Evolutionary conservation across 2,329 filamentous ascomycete genomes (phyloP).

Genomic region (Colletotrichum euphorbiae): DNA sequence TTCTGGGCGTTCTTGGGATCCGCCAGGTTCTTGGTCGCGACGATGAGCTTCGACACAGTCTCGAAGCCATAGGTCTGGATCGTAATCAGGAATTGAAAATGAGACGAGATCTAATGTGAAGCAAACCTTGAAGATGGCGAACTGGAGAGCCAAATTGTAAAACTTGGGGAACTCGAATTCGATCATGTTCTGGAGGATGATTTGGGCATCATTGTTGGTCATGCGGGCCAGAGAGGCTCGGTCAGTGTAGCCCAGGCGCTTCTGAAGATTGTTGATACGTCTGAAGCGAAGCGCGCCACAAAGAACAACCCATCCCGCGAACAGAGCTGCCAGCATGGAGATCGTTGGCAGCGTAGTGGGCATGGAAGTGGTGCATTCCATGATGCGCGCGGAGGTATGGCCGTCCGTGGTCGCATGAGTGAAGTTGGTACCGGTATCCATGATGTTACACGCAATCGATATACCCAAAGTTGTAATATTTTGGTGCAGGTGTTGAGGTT

Average conservation of each 20-base stretch:
- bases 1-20: constrained; percentile 49
- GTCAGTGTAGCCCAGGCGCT: constrained; percentile 48
- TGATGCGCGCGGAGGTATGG: not conserved
- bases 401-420: not conserved
- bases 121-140: constrained; percentile 55
- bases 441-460: not conserved
- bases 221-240: constrained; percentile 53
- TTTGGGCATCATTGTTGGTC: constrained; percentile 58
- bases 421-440: constrained; percentile 25
- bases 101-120: too few species aligned
- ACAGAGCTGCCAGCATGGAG: constrained; percentile 25
- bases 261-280: constrained; percentile 46
- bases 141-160: constrained; percentile 51
- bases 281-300: constrained; percentile 54
- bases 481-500: not conserved
- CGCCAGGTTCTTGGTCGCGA: constrained; percentile 51
- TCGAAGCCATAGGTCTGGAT: constrained; percentile 55
- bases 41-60: constrained; percentile 52
- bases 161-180: constrained; percentile 53
- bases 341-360: not conserved
- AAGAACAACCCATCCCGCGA: constrained; percentile 48
- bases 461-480: not conserved
- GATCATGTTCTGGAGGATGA: constrained; percentile 52
- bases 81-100: not conserved
- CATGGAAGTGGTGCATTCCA: not conserved